A percentile compares a stretch with the other conserved stretches of the same genome.
Conservation (phyloP, 768 basidiomycete genomes). For the Clitopilus hobsonii region DNA sequence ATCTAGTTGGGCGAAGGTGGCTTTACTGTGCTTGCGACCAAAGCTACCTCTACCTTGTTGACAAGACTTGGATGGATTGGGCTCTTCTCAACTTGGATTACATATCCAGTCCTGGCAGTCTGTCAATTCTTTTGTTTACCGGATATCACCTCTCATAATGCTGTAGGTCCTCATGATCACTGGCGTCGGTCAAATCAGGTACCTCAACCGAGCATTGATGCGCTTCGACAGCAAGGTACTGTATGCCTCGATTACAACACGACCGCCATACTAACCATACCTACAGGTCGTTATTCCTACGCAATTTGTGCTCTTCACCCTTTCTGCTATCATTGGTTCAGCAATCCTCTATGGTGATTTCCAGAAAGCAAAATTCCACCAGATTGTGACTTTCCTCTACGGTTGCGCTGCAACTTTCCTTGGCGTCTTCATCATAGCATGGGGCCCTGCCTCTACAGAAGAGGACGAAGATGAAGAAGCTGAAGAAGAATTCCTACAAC, state of each 20-base stretch:
- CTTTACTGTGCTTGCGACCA: slow-evolving; percentile 92
- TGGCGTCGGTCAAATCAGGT: slow-evolving; percentile 80
- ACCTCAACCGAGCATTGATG: slow-evolving; percentile 85
- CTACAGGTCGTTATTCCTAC: slow-evolving; percentile 90
- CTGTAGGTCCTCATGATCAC: slow-evolving; percentile 63
- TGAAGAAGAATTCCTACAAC: slow-evolving; percentile 19
- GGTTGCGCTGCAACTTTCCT: slow-evolving; percentile 86
- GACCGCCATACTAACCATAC: no score
- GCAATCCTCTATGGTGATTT: slow-evolving; percentile 96
- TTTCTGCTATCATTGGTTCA: slow-evolving; percentile 90
- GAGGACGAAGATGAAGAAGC: slow-evolving; percentile 26
- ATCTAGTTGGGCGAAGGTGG: no score
- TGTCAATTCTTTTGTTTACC: slow-evolving; percentile 3
- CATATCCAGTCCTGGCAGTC: slow-evolving; percentile 75
- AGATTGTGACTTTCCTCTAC: slow-evolving; percentile 79
- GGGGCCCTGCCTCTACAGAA: slow-evolving; percentile 36
- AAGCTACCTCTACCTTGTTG: slow-evolving; percentile 84
- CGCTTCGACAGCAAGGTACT: slow-evolving; percentile 87
- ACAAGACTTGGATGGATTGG: slow-evolving; percentile 65
- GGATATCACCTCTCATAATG: slow-evolving; percentile 6
- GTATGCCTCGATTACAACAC: not conserved
- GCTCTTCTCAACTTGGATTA: slow-evolving; percentile 77
- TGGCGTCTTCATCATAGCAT: slow-evolving; percentile 87
- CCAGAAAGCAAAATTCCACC: slow-evolving; percentile 72
- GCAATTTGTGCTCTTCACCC: slow-evolving; percentile 92